Conservation (phyloP, 345 rosid species). For the Brassica juncea region DNA sequence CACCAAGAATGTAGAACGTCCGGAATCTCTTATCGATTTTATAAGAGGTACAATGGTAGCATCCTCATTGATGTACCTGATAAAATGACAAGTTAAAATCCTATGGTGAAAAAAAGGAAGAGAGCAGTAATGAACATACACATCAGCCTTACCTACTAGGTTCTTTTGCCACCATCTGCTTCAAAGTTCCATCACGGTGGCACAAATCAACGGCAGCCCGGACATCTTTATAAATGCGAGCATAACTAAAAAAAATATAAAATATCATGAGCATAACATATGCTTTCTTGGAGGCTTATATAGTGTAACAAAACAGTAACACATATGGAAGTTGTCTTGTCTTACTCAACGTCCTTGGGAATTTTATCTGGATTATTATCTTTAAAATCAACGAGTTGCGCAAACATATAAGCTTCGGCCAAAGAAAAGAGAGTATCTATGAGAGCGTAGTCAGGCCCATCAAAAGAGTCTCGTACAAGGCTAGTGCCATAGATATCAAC, state of each 20-base stretch:
- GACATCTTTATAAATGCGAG: constrained; percentile 85
- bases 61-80: constrained; percentile 88
- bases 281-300: neutral
- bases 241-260: constrained; percentile 53
- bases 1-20: constrained; percentile 93
- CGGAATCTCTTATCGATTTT: constrained; percentile 85
- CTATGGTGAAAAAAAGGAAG: neutral
- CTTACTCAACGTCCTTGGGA: constrained; percentile 70
- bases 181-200: constrained; percentile 96
- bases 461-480: constrained; percentile 81
- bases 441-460: constrained; percentile 96
- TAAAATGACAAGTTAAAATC: neutral
- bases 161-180: constrained; percentile 94
- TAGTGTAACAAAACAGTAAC: constrained; percentile 6
- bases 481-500: constrained; percentile 80
- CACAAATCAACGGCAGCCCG: constrained; percentile 98
- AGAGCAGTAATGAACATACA: neutral
- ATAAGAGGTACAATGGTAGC: constrained; percentile 74
- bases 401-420: constrained; percentile 95
- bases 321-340: neutral
- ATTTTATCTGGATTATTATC: constrained; percentile 77
- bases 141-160: constrained; percentile 54
- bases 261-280: neutral
- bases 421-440: constrained; percentile 93
- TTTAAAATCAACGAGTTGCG: constrained; percentile 90